A percentile compares a stretch with the other conserved stretches of the same genome.
Conservation (phyloP, 192 early-diverging fungal genomes). For the Gigaspora rosea region DNA sequence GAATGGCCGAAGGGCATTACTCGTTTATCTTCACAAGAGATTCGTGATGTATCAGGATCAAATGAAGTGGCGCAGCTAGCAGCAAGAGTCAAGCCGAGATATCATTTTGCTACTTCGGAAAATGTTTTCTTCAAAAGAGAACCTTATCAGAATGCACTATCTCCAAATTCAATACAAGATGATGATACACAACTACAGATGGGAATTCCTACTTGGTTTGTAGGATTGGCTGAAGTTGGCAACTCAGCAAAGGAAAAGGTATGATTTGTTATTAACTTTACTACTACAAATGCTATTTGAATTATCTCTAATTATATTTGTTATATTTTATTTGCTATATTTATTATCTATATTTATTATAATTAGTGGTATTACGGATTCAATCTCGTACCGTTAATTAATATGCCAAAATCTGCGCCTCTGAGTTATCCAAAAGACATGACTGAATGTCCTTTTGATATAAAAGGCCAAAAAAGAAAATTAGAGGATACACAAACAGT, state of each 20-base stretch:
- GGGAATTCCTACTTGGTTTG: constrained; percentile 76
- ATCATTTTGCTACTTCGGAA: constrained; percentile 81
- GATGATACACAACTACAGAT: constrained; percentile 37
- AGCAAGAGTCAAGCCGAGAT: constrained; percentile 70
- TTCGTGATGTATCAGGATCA: constrained; percentile 4
- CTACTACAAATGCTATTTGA: background rate
- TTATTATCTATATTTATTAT: background rate
- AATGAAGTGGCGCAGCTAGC: constrained; percentile 50
- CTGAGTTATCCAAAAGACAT: constrained; percentile 50
- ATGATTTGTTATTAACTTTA: constrained; percentile 3
- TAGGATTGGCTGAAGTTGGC: constrained; percentile 74
- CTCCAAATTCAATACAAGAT: constrained; percentile 20
- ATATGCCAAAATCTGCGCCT: constrained; percentile 35
- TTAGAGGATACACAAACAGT: background rate
- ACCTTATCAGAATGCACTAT: constrained; percentile 68
- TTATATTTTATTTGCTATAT: background rate
- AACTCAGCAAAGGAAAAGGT: constrained; percentile 68
- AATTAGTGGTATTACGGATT: constrained; percentile 90
- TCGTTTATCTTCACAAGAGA: background rate
- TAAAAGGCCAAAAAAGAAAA: constrained; percentile 15
- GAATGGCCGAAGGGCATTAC: constrained; percentile 69
- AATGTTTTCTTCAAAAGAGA: constrained; percentile 80
- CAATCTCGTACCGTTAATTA: constrained; percentile 71
- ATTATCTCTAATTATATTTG: background rate
- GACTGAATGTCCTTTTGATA: constrained; percentile 55